Percentiles rank a stretch among this genome's conserved stretches.
These are phyloP conservation scores for Lepiota venenata DNA, from an alignment of 768 basidiomycete genomes.

Conservation along the genomic window DNA sequence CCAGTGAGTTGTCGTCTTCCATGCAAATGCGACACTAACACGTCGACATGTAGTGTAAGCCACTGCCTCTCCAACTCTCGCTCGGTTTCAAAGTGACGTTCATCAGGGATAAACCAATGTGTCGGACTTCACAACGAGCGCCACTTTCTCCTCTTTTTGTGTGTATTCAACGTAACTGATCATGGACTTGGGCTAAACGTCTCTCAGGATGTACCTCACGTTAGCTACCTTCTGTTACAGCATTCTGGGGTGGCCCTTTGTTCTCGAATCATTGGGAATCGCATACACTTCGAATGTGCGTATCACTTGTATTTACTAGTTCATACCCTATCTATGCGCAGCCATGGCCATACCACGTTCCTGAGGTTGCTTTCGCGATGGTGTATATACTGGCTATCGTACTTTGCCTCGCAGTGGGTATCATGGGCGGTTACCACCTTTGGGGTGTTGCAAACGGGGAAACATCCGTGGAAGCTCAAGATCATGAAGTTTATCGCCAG, in stretches of 20 bases:
- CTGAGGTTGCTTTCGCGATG: constrained; percentile 67
- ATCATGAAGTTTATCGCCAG: constrained; percentile 74
- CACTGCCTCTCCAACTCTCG: neutral
- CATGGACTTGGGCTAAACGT: neutral
- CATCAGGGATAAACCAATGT: constrained; percentile 92
- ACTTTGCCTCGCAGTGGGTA: constrained; percentile 67
- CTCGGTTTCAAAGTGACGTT: neutral
- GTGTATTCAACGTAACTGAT: constrained; percentile 22
- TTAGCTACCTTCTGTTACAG: constrained; percentile 61
- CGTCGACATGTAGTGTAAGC: constrained; percentile 24
- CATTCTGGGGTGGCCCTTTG: constrained; percentile 58
- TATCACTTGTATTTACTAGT: neutral
- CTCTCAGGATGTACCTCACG: constrained; percentile 73
- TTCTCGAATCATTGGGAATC: constrained; percentile 58
- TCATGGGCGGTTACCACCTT: constrained; percentile 74
- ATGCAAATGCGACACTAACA: constrained; percentile 1
- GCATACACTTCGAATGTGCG: constrained; percentile 34
- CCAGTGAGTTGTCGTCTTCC: constrained; percentile 54
- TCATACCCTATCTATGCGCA: neutral
- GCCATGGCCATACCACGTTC: constrained; percentile 51
- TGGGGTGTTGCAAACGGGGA: constrained; percentile 72
- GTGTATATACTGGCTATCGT: constrained; percentile 75
- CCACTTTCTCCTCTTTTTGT: constrained; percentile 96
- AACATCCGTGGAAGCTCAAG: constrained; percentile 88
- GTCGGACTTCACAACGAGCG: constrained; percentile 95